Evolutionary conservation across 805 yeast genomes (phyloP), one percentile per base, ranked within the genome.

Genomic region (Maudiozyma serrabonitensis): DNA sequence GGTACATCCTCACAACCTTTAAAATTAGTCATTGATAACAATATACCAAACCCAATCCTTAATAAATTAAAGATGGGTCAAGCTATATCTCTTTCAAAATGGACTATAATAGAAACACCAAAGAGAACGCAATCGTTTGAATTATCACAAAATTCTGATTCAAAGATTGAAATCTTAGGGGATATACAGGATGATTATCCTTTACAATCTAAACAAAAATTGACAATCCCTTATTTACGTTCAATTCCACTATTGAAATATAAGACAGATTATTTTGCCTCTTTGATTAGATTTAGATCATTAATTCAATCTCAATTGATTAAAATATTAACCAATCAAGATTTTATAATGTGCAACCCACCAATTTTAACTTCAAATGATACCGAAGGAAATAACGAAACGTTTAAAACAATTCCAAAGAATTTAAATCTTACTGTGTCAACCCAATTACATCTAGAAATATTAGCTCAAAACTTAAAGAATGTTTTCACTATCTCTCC

Each of bases 321-420:
- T 40, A 69, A 69, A 2, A 87, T 78, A 56, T 87, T 87, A 63
- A 68, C 71, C 18, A 49, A 60, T 0, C 57, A 74, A 18, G 75
- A 75, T 13, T 88, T 87, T 55, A 67, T 74, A 13, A 90, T 87
- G 68, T 88, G 87, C 0, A 73, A 81, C 25, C 95, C 98, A 3
- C 99, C 99, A 7, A 58, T 91, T 12, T 69, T 91, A 21, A 93
- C 99, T 0, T 73, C 87, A 11, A 80, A 95, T 1, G 99, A 93
- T 64, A 91, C 98, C 63, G 99, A 93, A 69, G 98, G 99, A 16
- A 97, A 95, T 3, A 98, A 98, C 4, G 98, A 93, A 62, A 78
- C 86, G 53, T 93, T 93, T 56, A 69, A 68, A 43, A 68, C 90
- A 11, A 71, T 58, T 46, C 49, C 68, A 52, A 54, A 53, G 19